Evolutionary conservation across 306 rosid genomes (phyloP).

Genomic region (Calophaca sinica): DNA sequence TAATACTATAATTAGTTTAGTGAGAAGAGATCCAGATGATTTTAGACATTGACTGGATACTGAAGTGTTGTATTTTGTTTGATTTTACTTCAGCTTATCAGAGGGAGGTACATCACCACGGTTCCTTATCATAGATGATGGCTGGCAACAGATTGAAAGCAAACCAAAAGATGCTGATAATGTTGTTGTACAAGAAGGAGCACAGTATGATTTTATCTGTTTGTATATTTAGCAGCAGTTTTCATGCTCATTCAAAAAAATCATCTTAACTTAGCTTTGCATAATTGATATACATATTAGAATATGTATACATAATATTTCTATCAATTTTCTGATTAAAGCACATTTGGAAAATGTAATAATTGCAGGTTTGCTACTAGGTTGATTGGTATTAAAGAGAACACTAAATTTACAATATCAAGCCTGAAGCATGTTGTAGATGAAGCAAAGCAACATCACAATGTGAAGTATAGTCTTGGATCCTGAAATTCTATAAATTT

Average conservation of each 20-base stretch:
- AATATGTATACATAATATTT: not conserved
- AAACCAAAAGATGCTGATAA: constrained; percentile 49
- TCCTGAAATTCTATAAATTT: not conserved
- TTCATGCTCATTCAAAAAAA: not conserved
- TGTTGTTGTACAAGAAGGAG: constrained; percentile 28
- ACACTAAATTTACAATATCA: constrained; percentile 7
- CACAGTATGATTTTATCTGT: constrained; percentile 14
- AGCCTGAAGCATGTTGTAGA: constrained; percentile 30
- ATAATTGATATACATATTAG: not conserved
- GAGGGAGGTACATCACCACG: constrained; percentile 85
- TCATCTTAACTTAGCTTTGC: not conserved
- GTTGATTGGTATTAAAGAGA: constrained; percentile 30
- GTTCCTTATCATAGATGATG: constrained; percentile 92
- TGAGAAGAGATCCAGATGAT: constrained; percentile 6
- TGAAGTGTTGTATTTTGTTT: constrained; percentile 34
- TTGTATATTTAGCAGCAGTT: not conserved
- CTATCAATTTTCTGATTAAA: constrained; percentile 5
- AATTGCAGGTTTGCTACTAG: constrained; percentile 23
- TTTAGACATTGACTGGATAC: constrained; percentile 5
- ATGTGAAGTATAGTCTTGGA: constrained; percentile 3
- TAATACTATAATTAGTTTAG: not conserved
- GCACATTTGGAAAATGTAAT: not conserved
- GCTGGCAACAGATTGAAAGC: constrained; percentile 54
- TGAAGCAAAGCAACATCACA: constrained; percentile 13
- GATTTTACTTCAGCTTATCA: constrained; percentile 63